Evolutionary conservation across 2,329 filamentous ascomycete genomes (phyloP).

Genomic region (Alternaria metachromatica): DNA sequence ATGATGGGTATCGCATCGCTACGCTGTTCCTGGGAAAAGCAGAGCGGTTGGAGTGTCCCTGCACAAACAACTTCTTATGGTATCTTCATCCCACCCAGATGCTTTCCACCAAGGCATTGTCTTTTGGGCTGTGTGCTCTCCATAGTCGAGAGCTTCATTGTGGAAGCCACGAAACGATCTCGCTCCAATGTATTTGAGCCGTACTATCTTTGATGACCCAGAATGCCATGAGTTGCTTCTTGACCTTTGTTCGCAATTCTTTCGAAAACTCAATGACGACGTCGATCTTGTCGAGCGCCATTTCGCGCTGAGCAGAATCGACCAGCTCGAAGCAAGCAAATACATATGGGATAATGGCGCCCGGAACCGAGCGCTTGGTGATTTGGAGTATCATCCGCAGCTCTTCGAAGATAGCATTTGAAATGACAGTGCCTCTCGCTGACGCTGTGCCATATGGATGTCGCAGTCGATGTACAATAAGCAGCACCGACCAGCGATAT

Average conservation of each 20-base stretch:
- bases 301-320: not conserved
- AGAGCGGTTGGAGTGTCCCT: not conserved
- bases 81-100: fast-evolving
- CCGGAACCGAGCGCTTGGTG: constrained; percentile 1
- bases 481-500: constrained; percentile 5
- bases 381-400: not conserved
- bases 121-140: fast-evolving
- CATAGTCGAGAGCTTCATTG: not conserved
- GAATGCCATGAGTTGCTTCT: constrained; percentile 5
- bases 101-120: fast-evolving
- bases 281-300: not conserved
- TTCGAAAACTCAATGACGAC: constrained; percentile 1
- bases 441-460: constrained; percentile 6
- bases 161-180: constrained; percentile 5
- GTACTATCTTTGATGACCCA: constrained; percentile 8
- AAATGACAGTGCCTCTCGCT: not conserved
- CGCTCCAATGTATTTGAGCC: constrained; percentile 7
- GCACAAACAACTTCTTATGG: not conserved
- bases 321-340: constrained; percentile 9
- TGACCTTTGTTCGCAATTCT: not conserved
- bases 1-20: not conserved
- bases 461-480: constrained; percentile 8
- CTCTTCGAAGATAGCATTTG: constrained; percentile 7
- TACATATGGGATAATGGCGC: not conserved
- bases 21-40: not conserved